Evolutionary conservation across 495 filamentous ascomycete species (phyloP), one percentile per base, ranked within the genome.

Genomic region (Neurospora cerealis): DNA sequence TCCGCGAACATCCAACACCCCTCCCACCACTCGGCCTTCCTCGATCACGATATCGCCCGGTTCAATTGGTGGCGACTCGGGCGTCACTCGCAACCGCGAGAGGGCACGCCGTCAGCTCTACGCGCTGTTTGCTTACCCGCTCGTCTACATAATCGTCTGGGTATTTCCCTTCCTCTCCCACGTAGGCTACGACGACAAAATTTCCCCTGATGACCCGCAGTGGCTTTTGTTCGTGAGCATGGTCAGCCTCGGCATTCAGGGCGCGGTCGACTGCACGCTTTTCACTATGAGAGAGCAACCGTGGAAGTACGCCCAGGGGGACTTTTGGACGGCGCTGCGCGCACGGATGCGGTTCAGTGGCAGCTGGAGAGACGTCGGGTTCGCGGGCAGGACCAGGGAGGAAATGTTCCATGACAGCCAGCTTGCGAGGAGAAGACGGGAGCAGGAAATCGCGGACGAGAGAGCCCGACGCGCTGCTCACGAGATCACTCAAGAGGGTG

Each of bases 141-240:
- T 89, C 17, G 83, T 90, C 70, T 93, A 93, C 82, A 84, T 90
- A n/a, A 76, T 89, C 36, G 87, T 92, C 81, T 94, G 92, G 92
- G 78, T 91, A 42, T 80, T 89, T n/a, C 91, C 92, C 15, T 92
- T 93, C 78, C 80, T 90, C 17, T 83, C 83, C 34, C 88, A 93
- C 79, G 83, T 87, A 71, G 84, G 86, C 46, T 92, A 90, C 81
- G 83, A 86, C 70, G 86, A 91, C 76, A 76, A 83, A 19, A 74
- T 78, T 28, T 74, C 9, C 7, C 69, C 71, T 28, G 75, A 88
- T 73, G 86, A 88, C 13, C 86, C 87, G 5, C 87, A 86, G 66
- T 84, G 82, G 72, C 78, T 93, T n/a, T 81, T 82, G 21, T 79
- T 88, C 62, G 72, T 89, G n/a, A 83, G 85, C 72, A 84, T 87